Evolutionary conservation across 495 filamentous ascomycete genomes (phyloP), one percentile per base, ranked within the genome.

Genomic region (Talaromyces proteolyticus): DNA sequence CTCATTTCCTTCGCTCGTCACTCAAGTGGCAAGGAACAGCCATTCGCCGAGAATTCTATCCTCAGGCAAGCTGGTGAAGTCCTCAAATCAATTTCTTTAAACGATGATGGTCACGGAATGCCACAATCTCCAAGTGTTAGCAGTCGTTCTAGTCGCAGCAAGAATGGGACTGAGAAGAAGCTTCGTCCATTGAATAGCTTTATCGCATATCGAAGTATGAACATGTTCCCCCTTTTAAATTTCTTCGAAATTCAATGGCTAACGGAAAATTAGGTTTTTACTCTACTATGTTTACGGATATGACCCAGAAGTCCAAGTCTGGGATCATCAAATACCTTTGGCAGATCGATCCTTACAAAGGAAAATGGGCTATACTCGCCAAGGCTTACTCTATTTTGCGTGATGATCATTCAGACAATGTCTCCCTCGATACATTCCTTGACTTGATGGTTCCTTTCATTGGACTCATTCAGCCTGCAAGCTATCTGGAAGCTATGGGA

Each of bases 381-480:
- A 68, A 68, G 54, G 65, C 72, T 12, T 79, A 73, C 56, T 74
- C 75, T 29, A 53, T 57, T n/a, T 63, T 79, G 42, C 75, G 77
- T 29, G 74, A 78, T 49, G 43, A 67, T 26, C 69, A 70, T 47
- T 66, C 65, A 42, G 42, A 58, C 6, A 55, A 63, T 24, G 65
- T 64, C 6, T 58, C 67, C 20, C 58, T 78, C 16, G 60, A 65
- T 38, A 22, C 47, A 17, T 77, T 72, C 51, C 54, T 76, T 11
- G 49, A 47, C 21, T 53, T 72, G 23, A 60, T 61, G 22, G 60
- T 56, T 42, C 58, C 65, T 18, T 58, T 62, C 36, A 58, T 77
- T 22, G 70, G 67, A 8, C 59, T 80, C 34, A 60, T 67, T 34
- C 23, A 49, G 22, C 58, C 69, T 6, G 49, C 59, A 5, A 26